Base-by-base conservation (phyloP, 345 rosid species). In the Brassica nigra region DNA sequence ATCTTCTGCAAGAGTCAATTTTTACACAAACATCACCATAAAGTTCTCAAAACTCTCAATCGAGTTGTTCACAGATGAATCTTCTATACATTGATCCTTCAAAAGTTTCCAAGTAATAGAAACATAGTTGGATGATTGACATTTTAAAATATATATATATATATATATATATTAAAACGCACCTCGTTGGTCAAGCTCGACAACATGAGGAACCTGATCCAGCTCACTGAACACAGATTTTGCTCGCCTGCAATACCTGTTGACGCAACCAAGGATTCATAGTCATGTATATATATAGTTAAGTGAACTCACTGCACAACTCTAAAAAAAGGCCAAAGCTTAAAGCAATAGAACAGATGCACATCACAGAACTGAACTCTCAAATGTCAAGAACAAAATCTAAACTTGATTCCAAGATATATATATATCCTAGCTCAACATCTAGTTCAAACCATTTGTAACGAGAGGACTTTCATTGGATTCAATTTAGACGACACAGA, bases 141-240 rank as follows among this genome's bases (percentile, higher is more conserved):
- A 34, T 28, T 6, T 33, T 4, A 33, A 33, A 33, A 33, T 5
- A 33, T n/a, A n/a, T n/a, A n/a, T n/a, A 10, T 8, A 37, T 1
- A 44, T 23, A 23, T 23, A 23, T 23, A 12, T 1, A 52, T n/a
- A 8, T 31, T 9, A 72, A 59, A 81, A 76, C 78, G 62, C 64
- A 94, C 99, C 95, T 90, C 92, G 90, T 74, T 91, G 81, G 62
- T 95, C 90, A 70, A 95, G 93, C 89, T 95, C 98, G 7, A 95
- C 84, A 70, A 95, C 92, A 81, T 87, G 74, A 2, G 98, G 97
- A 66, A 68, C 81, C 77, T 86, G 84, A 70, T 90, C 83, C 79
- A 95, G 81, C 85, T 92, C 94, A 66, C 82, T 83, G 87, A 95
- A 92, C 29, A 92, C 92, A 80, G 89, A 85, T 86, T 95, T 95